Conservation (phyloP, 2,329 filamentous ascomycete species). For the Epicoccum sorghinum region DNA sequence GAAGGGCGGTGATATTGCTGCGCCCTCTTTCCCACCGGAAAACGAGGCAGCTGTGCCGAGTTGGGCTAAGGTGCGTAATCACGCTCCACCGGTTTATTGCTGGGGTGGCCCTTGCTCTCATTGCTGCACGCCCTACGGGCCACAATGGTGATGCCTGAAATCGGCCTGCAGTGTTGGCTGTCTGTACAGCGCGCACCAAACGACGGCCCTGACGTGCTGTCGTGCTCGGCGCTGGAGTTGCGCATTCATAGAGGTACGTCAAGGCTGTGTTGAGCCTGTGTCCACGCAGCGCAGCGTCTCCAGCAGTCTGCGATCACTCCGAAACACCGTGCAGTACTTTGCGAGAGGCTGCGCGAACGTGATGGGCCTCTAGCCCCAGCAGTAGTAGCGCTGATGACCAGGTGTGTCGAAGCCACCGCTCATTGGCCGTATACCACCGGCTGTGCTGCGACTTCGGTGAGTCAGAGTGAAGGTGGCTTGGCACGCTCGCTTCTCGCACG, state of each 20-base stretch:
- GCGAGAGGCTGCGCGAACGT: slow-evolving; percentile 17
- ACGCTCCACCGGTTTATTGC: slow-evolving; percentile 34
- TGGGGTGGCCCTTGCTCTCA: slow-evolving; percentile 25
- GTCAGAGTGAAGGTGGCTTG: slow-evolving; percentile 23
- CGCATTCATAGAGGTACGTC: background rate
- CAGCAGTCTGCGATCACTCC: slow-evolving; percentile 6
- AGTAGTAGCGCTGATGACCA: slow-evolving; percentile 11
- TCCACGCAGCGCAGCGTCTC: background rate
- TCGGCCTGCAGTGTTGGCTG: slow-evolving; percentile 1
- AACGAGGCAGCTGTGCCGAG: slow-evolving; percentile 27
- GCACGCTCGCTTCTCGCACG: slow-evolving; percentile 27
- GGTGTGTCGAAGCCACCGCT: background rate
- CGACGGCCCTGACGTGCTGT: background rate
- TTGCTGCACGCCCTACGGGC: slow-evolving; percentile 36
- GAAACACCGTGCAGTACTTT: slow-evolving; percentile 11
- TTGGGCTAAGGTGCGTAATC: slow-evolving; percentile 34
- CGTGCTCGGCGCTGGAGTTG: background rate
- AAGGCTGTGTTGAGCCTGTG: background rate
- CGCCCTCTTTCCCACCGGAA: slow-evolving; percentile 35
- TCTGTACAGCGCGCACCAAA: background rate
- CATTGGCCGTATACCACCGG: slow-evolving; percentile 9
- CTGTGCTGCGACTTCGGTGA: slow-evolving; percentile 20
- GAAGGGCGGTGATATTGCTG: slow-evolving; percentile 35
- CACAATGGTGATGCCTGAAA: slow-evolving; percentile 29
- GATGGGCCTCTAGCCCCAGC: slow-evolving; percentile 9